Percentiles rank a stretch among this genome's conserved stretches.
Evolutionary conservation across 306 rosid species (phyloP).

Genomic region (Glycine soja): DNA sequence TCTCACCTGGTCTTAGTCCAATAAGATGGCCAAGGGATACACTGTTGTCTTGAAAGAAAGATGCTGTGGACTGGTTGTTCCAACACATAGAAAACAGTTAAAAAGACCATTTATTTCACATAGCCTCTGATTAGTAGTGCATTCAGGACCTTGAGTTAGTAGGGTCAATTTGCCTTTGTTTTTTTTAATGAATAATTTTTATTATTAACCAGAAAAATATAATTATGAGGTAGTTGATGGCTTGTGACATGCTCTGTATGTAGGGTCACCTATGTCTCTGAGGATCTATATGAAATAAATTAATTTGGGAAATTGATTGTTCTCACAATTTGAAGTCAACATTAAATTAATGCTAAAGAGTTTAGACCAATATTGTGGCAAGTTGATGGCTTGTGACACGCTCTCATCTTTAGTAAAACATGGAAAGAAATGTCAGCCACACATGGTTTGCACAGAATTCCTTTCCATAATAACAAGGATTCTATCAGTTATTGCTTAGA

Average conservation of each 20-base stretch:
- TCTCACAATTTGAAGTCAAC: constrained; percentile 38
- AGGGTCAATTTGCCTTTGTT: not conserved
- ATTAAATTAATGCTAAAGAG: constrained; percentile 32
- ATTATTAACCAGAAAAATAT: not conserved
- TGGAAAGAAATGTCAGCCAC: constrained; percentile 4
- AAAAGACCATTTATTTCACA: constrained; percentile 15
- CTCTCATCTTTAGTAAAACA: constrained; percentile 19
- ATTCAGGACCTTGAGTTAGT: not conserved
- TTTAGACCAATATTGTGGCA: constrained; percentile 25
- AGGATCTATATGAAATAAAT: not conserved
- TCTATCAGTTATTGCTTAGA: not conserved
- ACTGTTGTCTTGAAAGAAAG: constrained; percentile 84
- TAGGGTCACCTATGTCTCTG: not conserved
- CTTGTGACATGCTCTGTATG: too few relatives aligned
- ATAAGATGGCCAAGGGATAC: constrained; percentile 77
- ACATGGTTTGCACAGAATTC: constrained; percentile 5
- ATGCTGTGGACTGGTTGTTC: constrained; percentile 76
- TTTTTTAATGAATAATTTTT: not conserved
- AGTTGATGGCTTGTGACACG: constrained; percentile 11
- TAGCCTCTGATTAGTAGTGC: not conserved
- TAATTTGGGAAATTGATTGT: constrained; percentile 3
- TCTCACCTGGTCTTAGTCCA: constrained; percentile 63
- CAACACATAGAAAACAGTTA: constrained; percentile 26
- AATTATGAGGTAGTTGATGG: not conserved
- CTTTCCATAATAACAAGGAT: constrained; percentile 20